These are phyloP conservation scores for Fraxinus velutina DNA, from an alignment of 305 asterid genomes.

Conservation along the genomic window DNA sequence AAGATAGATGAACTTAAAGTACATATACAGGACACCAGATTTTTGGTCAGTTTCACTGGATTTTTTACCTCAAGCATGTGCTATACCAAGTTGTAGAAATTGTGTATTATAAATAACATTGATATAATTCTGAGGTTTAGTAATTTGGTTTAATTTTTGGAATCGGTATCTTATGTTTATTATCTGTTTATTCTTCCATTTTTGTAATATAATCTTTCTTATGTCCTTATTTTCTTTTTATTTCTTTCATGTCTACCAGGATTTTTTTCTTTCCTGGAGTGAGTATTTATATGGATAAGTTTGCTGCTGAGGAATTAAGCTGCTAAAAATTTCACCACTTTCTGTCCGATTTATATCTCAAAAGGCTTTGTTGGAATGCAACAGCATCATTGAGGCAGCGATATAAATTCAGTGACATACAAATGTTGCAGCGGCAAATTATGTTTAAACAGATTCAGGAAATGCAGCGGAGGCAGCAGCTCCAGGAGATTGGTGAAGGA, in stretches of 20 bases:
- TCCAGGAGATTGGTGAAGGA: constrained; percentile 41
- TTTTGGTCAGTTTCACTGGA: background rate
- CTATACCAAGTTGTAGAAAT: background rate
- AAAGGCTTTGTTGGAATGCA: constrained; percentile 23
- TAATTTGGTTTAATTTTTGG: background rate
- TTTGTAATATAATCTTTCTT: constrained; percentile 11
- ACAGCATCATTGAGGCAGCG: constrained; percentile 20
- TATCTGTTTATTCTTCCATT: background rate
- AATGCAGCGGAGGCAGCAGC: constrained; percentile 58
- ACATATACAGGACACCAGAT: background rate
- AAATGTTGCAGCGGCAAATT: constrained; percentile 68
- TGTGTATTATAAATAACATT: background rate
- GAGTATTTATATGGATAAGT: constrained; percentile 2
- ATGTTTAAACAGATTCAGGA: constrained; percentile 67
- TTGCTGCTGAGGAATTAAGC: constrained; percentile 8
- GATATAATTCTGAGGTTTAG: background rate
- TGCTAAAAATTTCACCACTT: constrained; percentile 9
- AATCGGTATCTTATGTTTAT: background rate
- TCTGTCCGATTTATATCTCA: background rate
- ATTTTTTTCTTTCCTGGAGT: constrained; percentile 11
- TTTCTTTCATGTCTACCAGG: constrained; percentile 16
- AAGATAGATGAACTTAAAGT: background rate
- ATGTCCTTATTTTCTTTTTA: background rate
- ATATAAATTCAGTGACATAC: constrained; percentile 19
- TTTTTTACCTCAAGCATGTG: background rate